Evolutionary conservation across 768 basidiomycete species (phyloP).

Genomic region (Lactarius psammicola): DNA sequence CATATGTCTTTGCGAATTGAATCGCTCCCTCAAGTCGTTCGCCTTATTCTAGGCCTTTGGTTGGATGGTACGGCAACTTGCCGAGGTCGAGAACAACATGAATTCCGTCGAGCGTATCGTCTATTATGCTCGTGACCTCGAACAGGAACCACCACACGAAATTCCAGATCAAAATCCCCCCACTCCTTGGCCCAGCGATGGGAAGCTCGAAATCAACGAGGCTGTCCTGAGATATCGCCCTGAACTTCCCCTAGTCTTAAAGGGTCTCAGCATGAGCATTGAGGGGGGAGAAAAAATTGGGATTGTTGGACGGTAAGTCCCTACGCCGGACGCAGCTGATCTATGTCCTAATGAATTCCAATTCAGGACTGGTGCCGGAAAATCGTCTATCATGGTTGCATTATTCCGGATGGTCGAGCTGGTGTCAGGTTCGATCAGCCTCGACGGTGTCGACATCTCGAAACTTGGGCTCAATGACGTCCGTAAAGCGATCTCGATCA

Average conservation of each 20-base stretch:
- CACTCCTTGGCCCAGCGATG: slow-evolving; percentile 69
- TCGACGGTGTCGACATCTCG: slow-evolving; percentile 85
- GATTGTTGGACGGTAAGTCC: slow-evolving; percentile 64
- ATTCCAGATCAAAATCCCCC: slow-evolving; percentile 59
- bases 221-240: slow-evolving; percentile 82
- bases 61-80: slow-evolving; percentile 73
- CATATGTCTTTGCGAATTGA: not conserved
- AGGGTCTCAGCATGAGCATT: slow-evolving; percentile 70
- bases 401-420: slow-evolving; percentile 85
- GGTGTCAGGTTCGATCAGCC: slow-evolving; percentile 66
- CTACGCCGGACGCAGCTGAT: slow-evolving; percentile 23
- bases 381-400: slow-evolving; percentile 87
- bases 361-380: slow-evolving; percentile 75
- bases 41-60: slow-evolving; percentile 50
- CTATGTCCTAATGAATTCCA: slow-evolving; percentile 2
- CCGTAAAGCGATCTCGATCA: slow-evolving; percentile 67
- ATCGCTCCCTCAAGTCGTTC: not conserved
- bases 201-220: slow-evolving; percentile 70
- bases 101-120: slow-evolving; percentile 83
- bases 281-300: slow-evolving; percentile 85
- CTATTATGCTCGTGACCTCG: slow-evolving; percentile 77
- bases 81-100: slow-evolving; percentile 93
- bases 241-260: slow-evolving; percentile 85
- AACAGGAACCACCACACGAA: slow-evolving; percentile 77
- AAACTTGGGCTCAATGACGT: slow-evolving; percentile 77